Base-by-base conservation (phyloP, 495 filamentous ascomycete species). In the Massariosphaeria phaeospora region DNA sequence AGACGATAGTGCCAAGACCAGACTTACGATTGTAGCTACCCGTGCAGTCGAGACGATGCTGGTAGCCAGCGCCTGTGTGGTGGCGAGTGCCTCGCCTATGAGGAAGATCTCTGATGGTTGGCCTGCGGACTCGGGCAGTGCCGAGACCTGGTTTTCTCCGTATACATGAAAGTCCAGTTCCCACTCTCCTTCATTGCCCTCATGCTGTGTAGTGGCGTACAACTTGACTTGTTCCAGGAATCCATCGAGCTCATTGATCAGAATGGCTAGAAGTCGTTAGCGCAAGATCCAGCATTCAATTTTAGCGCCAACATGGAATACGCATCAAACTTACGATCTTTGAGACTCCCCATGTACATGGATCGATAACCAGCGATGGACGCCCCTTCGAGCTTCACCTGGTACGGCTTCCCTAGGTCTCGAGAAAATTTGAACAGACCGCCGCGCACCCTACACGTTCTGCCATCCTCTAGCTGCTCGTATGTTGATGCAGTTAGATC, bases 301-400 rank as follows among this genome's bases (percentile, higher is more conserved):
- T 40, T 44, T 21, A 4, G 13, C 8, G 48, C 3, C 8, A 30
- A 24, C 4, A 13, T 9, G 13, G 15, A 31, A 31, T n/a, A 12
- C n/a, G n/a, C n/a, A n/a, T n/a, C n/a, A n/a, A n/a, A 53, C 49
- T 43, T 25, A 53, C 49, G 75, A 38, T 79, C 76, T 13, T 66
- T 56, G 30, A 77, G 52, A 24, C 67, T 67, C 0, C 76, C 76
- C 35, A 79, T 67, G 25, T 73, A 76, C 30, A 74, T 66, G 0
- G 70, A 67, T 24, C 70, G 70, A 52, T 73, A 74, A 13, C 76
- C 76, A 0, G 67, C 31, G 0, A 68, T 41, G 12, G 53, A 52
- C 0, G 66, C 75, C 0, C 60, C 75, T 59, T 79, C 76, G 0
- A 79, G 59, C 49, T 79, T 79, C 18, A 77, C 57, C 35, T 66